phyloP scores from a whole-genome alignment of 345 rosid genomes.

The Populus tremula region DNA sequence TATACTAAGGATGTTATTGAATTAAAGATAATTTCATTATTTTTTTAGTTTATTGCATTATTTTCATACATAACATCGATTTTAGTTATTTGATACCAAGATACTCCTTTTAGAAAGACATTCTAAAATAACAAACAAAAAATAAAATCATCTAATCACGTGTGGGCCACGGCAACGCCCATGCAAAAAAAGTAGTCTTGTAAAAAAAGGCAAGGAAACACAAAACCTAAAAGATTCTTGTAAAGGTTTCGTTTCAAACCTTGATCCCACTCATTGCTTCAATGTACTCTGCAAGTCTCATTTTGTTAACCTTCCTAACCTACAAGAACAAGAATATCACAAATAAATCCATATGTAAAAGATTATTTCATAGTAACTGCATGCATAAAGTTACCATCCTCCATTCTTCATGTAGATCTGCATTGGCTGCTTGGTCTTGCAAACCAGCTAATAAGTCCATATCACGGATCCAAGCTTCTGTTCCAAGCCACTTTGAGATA shows the following conservation, averaged over 20 bases:
- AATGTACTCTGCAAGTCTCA: constrained; percentile 52
- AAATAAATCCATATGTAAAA: not conserved
- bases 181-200: not conserved
- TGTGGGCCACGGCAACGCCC: too few species aligned
- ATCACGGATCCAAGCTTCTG: constrained; percentile 52
- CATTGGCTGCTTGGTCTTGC: constrained; percentile 37
- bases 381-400: constrained; percentile 32
- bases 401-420: constrained; percentile 41
- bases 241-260: constrained; percentile 25
- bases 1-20: too few species aligned
- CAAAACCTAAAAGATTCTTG: not conserved
- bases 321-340: constrained; percentile 10
- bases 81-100: too few species aligned
- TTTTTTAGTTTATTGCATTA: too few species aligned
- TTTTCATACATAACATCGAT: too few species aligned
- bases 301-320: constrained; percentile 46
- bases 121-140: too few species aligned
- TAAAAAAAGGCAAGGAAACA: not conserved
- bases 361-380: not conserved
- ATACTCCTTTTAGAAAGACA: too few species aligned
- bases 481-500: constrained; percentile 53
- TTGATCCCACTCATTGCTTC: constrained; percentile 50
- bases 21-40: too few species aligned
- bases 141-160: too few species aligned
- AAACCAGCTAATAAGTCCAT: constrained; percentile 43